Evolutionary conservation across 1,284 basidiomycete species (phyloP).

Genomic region (Trametes polyzona): DNA sequence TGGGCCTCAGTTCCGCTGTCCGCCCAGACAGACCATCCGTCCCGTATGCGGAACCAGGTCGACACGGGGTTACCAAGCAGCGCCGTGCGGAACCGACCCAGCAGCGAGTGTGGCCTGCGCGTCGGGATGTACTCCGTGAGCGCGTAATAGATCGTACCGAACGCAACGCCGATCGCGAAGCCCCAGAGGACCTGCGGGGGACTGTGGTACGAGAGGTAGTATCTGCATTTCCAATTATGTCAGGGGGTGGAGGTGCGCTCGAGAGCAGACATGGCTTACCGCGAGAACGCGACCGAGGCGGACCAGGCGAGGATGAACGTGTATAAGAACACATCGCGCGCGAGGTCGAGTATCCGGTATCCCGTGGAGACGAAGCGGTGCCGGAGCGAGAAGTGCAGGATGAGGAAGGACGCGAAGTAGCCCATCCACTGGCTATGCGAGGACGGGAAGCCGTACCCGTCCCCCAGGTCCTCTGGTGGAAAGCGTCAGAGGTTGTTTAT

Average conservation of each 20-base stretch:
- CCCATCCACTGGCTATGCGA: slow-evolving; percentile 91
- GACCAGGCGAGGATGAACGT: slow-evolving; percentile 58
- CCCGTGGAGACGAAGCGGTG: slow-evolving; percentile 67
- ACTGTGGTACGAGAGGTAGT: slow-evolving; percentile 77
- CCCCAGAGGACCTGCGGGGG: slow-evolving; percentile 76
- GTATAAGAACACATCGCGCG: slow-evolving; percentile 54
- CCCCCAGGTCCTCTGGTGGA: slow-evolving; percentile 57
- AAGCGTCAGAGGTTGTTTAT: background rate
- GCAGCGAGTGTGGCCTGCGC: slow-evolving; percentile 51
- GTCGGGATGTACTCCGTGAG: slow-evolving; percentile 65
- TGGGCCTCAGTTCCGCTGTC: slow-evolving; percentile 72
- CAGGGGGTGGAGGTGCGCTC: background rate
- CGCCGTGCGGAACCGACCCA: slow-evolving; percentile 53
- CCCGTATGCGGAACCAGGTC: slow-evolving; percentile 71
- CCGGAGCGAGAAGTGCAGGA: slow-evolving; percentile 73
- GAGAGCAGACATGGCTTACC: slow-evolving; percentile 46
- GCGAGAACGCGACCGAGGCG: slow-evolving; percentile 75
- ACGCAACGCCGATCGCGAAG: slow-evolving; percentile 60
- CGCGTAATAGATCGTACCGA: slow-evolving; percentile 62
- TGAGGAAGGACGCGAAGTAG: slow-evolving; percentile 79
- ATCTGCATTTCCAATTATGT: slow-evolving; percentile 43
- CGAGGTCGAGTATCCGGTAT: slow-evolving; percentile 49
- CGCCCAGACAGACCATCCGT: slow-evolving; percentile 80
- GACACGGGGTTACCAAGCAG: slow-evolving; percentile 63
- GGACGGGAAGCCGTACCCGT: slow-evolving; percentile 87